phyloP scores from a whole-genome alignment of 106 monocot species.

The Allium sativum region DNA sequence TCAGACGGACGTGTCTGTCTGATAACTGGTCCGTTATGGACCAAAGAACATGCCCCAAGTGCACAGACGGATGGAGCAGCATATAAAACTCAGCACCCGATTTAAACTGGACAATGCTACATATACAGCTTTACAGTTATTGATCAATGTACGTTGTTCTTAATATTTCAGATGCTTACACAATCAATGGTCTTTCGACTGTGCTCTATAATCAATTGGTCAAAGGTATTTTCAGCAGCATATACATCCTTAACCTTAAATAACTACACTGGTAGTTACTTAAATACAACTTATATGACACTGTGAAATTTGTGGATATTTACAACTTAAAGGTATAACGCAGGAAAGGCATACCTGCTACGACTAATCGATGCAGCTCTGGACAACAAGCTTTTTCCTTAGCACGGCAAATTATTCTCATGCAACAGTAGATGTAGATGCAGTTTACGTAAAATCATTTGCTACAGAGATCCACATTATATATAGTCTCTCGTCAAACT shows the following conservation, averaged over 20 bases:
- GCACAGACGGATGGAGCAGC: too few relatives aligned
- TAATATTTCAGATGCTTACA: slow-evolving; percentile 13
- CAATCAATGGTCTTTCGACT: slow-evolving; percentile 2
- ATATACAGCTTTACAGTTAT: too few relatives aligned
- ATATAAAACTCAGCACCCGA: too few relatives aligned
- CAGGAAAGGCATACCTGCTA: slow-evolving; percentile 40
- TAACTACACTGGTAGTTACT: too few relatives aligned
- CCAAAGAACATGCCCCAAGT: too few relatives aligned
- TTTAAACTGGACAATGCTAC: too few relatives aligned
- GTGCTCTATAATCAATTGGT: background rate
- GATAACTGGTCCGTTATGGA: too few relatives aligned
- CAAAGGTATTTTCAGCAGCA: background rate
- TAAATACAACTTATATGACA: background rate
- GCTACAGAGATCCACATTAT: slow-evolving; percentile 20
- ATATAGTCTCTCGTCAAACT: slow-evolving; percentile 46
- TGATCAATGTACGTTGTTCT: background rate
- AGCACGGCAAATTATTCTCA: slow-evolving; percentile 43
- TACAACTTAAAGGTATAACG: slow-evolving; percentile 45
- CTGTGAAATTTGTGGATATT: slow-evolving; percentile 19
- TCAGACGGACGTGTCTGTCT: too few relatives aligned
- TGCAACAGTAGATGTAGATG: slow-evolving; percentile 39
- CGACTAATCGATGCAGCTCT: slow-evolving; percentile 50
- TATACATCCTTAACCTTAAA: too few relatives aligned
- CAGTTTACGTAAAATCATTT: slow-evolving; percentile 41
- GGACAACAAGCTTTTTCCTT: slow-evolving; percentile 56